These are phyloP conservation scores for Phytophthora rubi DNA, from an alignment of 352 stramenopile genomes.

Conservation along the genomic window DNA sequence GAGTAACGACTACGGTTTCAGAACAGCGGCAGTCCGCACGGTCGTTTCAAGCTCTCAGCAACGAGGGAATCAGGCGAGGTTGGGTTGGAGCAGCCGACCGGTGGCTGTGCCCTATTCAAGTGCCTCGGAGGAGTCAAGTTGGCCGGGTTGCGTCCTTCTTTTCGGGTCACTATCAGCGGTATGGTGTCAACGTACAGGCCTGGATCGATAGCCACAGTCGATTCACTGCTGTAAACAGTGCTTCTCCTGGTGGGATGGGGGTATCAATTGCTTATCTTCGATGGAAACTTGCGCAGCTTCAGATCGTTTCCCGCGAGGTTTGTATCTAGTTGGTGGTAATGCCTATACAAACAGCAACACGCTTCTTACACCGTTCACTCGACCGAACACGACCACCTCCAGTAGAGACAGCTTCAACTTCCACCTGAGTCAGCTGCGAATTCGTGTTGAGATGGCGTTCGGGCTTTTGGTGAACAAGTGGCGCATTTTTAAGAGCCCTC, in stretches of 20 bases:
- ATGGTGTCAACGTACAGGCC: background rate
- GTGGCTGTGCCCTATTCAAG: background rate
- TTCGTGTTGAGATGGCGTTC: slow-evolving; percentile 18
- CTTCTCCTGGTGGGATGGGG: background rate
- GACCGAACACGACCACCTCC: background rate
- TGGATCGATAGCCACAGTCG: background rate
- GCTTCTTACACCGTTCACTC: slow-evolving; percentile 10
- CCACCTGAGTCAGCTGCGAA: slow-evolving; percentile 7
- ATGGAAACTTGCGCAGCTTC: background rate
- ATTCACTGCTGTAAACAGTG: background rate
- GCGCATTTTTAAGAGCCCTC: slow-evolving; percentile 2
- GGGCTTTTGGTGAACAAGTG: slow-evolving; percentile 25
- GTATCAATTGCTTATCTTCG: background rate
- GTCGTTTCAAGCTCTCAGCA: background rate
- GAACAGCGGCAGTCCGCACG: background rate
- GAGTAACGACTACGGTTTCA: background rate
- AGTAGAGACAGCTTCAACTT: slow-evolving; percentile 15
- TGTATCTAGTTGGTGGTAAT: slow-evolving; percentile 8
- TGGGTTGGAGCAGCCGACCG: background rate
- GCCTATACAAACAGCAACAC: slow-evolving; percentile 5
- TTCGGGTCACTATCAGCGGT: background rate
- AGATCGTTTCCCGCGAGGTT: background rate
- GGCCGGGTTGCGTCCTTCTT: background rate
- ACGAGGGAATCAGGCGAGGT: background rate
- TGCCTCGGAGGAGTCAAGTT: background rate